phyloP scores from a whole-genome alignment of 2,329 filamentous ascomycete species.

The Alternaria brassicicola region DNA sequence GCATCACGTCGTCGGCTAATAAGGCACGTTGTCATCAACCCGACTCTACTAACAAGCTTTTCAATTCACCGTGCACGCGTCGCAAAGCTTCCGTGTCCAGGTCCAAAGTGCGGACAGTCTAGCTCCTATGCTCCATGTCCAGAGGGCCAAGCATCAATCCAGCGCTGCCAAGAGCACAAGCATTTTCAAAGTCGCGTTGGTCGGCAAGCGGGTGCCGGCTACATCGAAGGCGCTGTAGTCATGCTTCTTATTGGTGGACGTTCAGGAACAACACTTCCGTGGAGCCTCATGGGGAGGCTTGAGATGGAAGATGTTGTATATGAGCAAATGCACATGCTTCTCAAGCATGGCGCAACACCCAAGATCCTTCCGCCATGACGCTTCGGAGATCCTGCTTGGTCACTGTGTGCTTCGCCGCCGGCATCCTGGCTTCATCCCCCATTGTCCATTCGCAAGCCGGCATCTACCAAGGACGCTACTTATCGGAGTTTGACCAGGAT shows the following conservation, averaged over 20 bases:
- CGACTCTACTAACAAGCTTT: not conserved
- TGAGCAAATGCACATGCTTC: not conserved
- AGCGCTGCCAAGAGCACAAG: not conserved
- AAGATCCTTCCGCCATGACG: constrained; percentile 5
- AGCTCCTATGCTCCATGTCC: not conserved
- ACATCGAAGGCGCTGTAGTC: not conserved
- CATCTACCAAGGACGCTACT: constrained; percentile 35
- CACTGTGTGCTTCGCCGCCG: not conserved
- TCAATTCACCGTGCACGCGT: not conserved
- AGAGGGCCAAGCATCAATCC: not conserved
- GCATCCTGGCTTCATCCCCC: constrained; percentile 7
- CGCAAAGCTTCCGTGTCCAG: not conserved
- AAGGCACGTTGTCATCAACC: not conserved
- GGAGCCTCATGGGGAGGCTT: not conserved
- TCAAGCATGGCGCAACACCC: not conserved
- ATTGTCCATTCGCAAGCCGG: constrained; percentile 34
- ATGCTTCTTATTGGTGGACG: not conserved
- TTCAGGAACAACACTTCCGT: not conserved
- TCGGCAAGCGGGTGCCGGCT: not conserved
- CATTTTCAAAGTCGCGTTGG: not conserved
- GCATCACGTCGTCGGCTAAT: not conserved
- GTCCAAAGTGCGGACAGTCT: not conserved
- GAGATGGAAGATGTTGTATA: not conserved
- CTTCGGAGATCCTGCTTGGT: not conserved
- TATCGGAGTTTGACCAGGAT: constrained; percentile 38